phyloP scores from a whole-genome alignment of 192 early-diverging fungal species.

The Gonapodya prolifera region DNA sequence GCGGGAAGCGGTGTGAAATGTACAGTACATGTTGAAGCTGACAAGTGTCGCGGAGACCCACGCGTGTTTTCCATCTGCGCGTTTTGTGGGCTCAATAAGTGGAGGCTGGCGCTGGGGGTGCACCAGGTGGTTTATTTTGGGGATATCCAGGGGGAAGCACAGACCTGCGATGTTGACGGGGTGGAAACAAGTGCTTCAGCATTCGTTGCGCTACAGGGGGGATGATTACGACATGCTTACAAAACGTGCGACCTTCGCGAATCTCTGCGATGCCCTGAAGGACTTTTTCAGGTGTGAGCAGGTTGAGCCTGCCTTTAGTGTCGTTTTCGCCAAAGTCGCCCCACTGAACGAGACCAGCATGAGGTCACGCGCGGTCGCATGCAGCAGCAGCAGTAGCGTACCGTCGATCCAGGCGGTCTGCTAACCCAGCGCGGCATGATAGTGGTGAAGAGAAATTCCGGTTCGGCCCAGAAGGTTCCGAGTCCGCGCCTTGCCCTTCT shows the following conservation, averaged over 20 bases:
- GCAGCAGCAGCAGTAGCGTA: background rate
- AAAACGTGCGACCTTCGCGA: background rate
- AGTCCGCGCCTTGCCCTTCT: too few species aligned
- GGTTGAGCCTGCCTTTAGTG: background rate
- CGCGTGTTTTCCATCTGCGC: background rate
- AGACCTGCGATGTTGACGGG: too few species aligned
- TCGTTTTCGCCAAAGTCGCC: slow-evolving; percentile 1
- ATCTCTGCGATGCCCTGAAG: background rate
- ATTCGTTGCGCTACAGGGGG: too few species aligned
- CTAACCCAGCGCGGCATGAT: background rate
- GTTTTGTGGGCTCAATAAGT: background rate
- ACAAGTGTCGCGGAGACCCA: background rate
- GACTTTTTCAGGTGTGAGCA: background rate
- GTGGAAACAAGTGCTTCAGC: too few species aligned
- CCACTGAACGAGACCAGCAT: background rate
- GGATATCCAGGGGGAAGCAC: background rate
- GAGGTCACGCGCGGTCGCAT: background rate
- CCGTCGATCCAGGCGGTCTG: background rate
- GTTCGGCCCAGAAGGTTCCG: too few species aligned
- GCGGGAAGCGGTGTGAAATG: background rate
- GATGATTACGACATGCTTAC: too few species aligned
- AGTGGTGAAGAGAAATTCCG: too few species aligned
- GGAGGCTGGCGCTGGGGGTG: slow-evolving; percentile 1
- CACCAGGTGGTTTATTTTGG: background rate
- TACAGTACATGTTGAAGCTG: background rate